Percentiles rank a stretch among this genome's conserved stretches.
Evolutionary conservation across 2,329 filamentous ascomycete species (phyloP).

Genomic region (Tolypocladium endophyticum): DNA sequence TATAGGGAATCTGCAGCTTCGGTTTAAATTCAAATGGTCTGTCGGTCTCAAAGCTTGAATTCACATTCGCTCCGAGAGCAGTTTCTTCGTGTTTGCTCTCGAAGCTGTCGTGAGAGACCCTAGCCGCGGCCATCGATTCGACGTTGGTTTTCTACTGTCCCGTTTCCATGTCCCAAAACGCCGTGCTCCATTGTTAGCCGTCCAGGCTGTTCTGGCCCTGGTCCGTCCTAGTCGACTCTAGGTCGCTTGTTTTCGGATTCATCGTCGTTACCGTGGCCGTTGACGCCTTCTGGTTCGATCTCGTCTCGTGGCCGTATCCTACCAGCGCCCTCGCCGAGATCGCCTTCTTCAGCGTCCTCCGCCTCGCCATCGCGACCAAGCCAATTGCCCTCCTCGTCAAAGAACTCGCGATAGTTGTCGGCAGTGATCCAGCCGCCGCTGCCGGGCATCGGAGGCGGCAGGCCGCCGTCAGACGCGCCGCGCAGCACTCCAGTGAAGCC

Average conservation of each 20-base stretch:
- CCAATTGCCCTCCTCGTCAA: slow-evolving; percentile 74
- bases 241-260: slow-evolving; percentile 36
- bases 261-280: slow-evolving; percentile 27
- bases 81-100: background rate
- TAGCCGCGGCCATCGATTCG: background rate
- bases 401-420: slow-evolving; percentile 78
- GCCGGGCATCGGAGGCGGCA: slow-evolving; percentile 60
- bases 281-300: slow-evolving; percentile 33
- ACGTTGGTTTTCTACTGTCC: background rate
- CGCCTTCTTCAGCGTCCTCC: slow-evolving; percentile 22
- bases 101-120: background rate
- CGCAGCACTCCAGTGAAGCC: slow-evolving; percentile 45
- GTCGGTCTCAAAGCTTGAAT: background rate
- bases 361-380: slow-evolving; percentile 36
- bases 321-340: slow-evolving; percentile 55
- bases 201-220: background rate
- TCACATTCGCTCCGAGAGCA: background rate
- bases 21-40: background rate
- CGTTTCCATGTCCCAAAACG: slow-evolving; percentile 9
- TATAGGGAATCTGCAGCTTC: background rate
- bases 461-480: slow-evolving; percentile 34
- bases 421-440: slow-evolving; percentile 81
- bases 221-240: slow-evolving; percentile 29
- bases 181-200: slow-evolving; percentile 6
- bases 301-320: slow-evolving; percentile 41